Base-by-base conservation (phyloP, 331 rosid species). In the Pyracantha coccinea region DNA sequence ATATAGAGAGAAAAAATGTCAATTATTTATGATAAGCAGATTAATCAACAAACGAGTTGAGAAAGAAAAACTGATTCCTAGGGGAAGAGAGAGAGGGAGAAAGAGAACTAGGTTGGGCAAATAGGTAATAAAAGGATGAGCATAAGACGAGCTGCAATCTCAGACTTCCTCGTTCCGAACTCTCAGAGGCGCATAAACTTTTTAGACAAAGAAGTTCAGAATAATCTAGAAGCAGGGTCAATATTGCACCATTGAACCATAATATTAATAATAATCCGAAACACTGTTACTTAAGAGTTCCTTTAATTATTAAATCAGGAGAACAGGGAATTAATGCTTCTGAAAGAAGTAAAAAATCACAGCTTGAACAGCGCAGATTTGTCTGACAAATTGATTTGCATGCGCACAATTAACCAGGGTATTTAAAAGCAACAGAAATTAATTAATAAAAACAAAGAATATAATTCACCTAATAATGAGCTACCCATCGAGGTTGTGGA, bases 381-480 rank as follows among this genome's bases (percentile, higher is more conserved):
- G 25, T 73, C 16, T 24, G 16, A 28, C 29, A 12, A 41, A 44
- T 5, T 4, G 8, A 64, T 38, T 47, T 17, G 6, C 27, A 27
- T 15, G 41, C 38, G 28, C 32, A 62, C 17, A 19, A 23, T 45
- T 35, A 28, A 65, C 20, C 17, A 47, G 69, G 65, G 65, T 3
- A 63, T 11, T 6, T 47, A 20, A 64, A 45, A 28, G n/a, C 25
- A 59, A 23, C 71, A 63, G 50, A 52, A 50, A 16, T 6, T 11
- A 14, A 72, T 33, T 44, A 44, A 44, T 44, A 44, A 13, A 12
- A 11, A 13, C 16, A 3, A 44, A 12, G 13, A 44, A 44, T 44
- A 12, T 15, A 41, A 6, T 38, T 80, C 66, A 91, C 97, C 90
- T 33, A 86, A 68, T 16, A 29, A 45, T 80, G 93, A 74, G 83